Evolutionary conservation across 1,284 basidiomycete species (phyloP).

Genomic region (Trametes hirsuta): DNA sequence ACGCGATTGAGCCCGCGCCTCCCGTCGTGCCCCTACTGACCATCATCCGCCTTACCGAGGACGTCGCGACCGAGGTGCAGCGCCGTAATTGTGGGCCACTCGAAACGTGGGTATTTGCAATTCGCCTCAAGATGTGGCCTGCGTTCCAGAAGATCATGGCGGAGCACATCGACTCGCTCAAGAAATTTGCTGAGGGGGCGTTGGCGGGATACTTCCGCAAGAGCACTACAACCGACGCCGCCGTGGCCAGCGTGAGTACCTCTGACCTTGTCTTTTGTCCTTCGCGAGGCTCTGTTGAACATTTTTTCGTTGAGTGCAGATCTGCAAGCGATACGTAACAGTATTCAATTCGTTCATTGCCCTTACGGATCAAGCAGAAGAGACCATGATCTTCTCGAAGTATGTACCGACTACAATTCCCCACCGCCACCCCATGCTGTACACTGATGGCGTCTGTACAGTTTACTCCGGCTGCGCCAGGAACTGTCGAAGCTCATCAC

Average conservation of each 20-base stretch:
- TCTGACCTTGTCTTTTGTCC: background rate
- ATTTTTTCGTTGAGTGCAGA: conserved; percentile 33
- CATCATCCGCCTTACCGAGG: conserved; percentile 88
- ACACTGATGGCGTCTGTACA: conserved; percentile 35
- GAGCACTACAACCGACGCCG: conserved; percentile 67
- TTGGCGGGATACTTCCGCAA: conserved; percentile 67
- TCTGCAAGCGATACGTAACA: conserved; percentile 70
- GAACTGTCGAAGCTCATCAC: conserved; percentile 84
- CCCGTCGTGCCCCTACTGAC: conserved; percentile 77
- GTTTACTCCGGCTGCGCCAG: conserved; percentile 82
- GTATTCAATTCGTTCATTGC: conserved; percentile 82
- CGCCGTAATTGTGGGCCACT: conserved; percentile 77
- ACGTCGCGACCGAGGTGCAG: conserved; percentile 72
- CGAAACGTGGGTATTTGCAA: conserved; percentile 76
- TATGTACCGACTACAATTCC: conserved; percentile 39
- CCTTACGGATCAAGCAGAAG: conserved; percentile 82
- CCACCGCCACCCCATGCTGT: conserved; percentile 1
- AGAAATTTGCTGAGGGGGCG: conserved; percentile 76
- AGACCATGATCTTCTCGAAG: conserved; percentile 96
- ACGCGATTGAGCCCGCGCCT: conserved; percentile 70
- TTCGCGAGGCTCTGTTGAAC: background rate
- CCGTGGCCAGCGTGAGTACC: conserved; percentile 60
- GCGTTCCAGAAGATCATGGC: conserved; percentile 88
- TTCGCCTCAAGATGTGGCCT: conserved; percentile 89
- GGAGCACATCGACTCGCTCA: conserved; percentile 81